Percentiles rank a stretch among this genome's conserved stretches.
Conservation (phyloP, 805 yeast genomes). For the Ogataea neopini region DNA sequence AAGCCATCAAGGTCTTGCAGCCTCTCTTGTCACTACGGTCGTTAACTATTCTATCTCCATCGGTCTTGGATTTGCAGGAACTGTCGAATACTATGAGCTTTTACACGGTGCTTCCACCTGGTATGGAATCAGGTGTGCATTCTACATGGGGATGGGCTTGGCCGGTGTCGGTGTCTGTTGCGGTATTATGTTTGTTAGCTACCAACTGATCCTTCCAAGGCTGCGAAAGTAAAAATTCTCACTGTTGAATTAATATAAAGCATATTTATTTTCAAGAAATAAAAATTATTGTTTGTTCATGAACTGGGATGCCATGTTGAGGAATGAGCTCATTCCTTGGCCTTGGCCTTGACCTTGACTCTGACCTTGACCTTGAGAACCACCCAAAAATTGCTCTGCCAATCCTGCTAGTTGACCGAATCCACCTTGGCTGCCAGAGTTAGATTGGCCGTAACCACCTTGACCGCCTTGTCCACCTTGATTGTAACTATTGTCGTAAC, state of each 20-base stretch:
- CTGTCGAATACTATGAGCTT: conserved; percentile 52
- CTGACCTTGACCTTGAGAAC: conserved; percentile 12
- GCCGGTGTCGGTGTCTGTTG: conserved; percentile 48
- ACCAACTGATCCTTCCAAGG: conserved; percentile 10
- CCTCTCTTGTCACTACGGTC: conserved; percentile 68
- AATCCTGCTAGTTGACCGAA: conserved; percentile 6
- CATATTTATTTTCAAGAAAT: no score
- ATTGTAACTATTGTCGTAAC: conserved; percentile 3
- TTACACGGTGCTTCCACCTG: conserved; percentile 31
- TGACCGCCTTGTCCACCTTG: no score
- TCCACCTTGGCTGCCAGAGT: not conserved
- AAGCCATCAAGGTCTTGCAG: conserved; percentile 76
- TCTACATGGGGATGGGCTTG: conserved; percentile 62
- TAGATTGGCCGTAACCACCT: conserved; percentile 6
- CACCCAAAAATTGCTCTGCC: conserved; percentile 5
- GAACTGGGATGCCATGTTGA: conserved; percentile 9
- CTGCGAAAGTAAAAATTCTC: not conserved
- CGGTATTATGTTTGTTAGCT: conserved; percentile 10
- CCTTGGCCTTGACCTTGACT: conserved; percentile 3
- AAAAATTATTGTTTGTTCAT: conserved; percentile 4
- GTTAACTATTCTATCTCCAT: conserved; percentile 71
- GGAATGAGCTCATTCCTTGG: conserved; percentile 3
- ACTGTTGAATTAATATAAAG: no score
- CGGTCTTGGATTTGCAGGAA: conserved; percentile 71
- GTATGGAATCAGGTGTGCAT: conserved; percentile 55